Percentiles rank a stretch among this genome's conserved stretches.
Conservation (phyloP, 768 basidiomycete genomes). For the Psilocybe subaeruginosa region DNA sequence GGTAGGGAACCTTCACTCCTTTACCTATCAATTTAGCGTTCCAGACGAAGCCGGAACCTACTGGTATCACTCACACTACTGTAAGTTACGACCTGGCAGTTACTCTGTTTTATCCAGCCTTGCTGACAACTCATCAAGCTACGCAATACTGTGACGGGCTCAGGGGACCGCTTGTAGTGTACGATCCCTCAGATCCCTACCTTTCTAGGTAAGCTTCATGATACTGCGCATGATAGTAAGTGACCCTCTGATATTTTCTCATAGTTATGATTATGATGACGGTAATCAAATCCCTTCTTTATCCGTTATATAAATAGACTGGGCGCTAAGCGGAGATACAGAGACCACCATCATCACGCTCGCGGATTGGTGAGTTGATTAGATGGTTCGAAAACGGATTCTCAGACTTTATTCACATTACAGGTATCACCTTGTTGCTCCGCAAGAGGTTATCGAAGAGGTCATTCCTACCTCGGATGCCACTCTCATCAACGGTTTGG, state of each 20-base stretch:
- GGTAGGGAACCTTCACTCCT: slow-evolving; percentile 29
- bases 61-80: slow-evolving; percentile 45
- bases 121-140: slow-evolving; percentile 17
- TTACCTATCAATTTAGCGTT: slow-evolving; percentile 21
- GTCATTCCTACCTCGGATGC: slow-evolving; percentile 30
- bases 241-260: not conserved
- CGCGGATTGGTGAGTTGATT: slow-evolving; percentile 33
- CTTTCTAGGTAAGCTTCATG: slow-evolving; percentile 11
- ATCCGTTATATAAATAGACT: not conserved
- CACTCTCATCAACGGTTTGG: slow-evolving; percentile 50
- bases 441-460: not conserved
- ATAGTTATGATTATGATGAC: slow-evolving; percentile 38
- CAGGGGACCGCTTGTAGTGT: slow-evolving; percentile 34
- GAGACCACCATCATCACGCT: slow-evolving; percentile 31
- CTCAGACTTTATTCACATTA: not conserved
- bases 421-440: slow-evolving; percentile 9
- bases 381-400: slow-evolving; percentile 11
- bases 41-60: slow-evolving; percentile 42
- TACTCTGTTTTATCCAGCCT: not conserved
- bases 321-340: slow-evolving; percentile 3
- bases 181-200: slow-evolving; percentile 28
- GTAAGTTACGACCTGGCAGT: slow-evolving; percentile 22
- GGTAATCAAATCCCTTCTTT: slow-evolving; percentile 33
- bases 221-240: not conserved
- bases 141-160: slow-evolving; percentile 62